These are phyloP conservation scores for Apium graveolens DNA, from an alignment of 129 eudicot genomes.

Conservation along the genomic window DNA sequence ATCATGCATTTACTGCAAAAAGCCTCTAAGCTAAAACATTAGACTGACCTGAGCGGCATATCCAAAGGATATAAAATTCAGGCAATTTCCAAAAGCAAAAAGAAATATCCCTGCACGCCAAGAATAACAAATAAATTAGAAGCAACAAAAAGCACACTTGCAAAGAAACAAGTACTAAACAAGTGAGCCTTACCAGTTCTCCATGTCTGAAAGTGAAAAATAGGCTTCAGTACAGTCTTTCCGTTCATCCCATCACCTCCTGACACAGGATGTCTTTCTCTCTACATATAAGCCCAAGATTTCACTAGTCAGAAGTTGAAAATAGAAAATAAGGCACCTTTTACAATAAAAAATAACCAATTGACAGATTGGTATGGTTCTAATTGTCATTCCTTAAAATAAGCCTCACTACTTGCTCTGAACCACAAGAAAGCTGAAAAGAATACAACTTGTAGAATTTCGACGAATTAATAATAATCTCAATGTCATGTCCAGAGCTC, in stretches of 20 bases:
- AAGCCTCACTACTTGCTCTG: not conserved
- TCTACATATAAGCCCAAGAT: slow-evolving; percentile 41
- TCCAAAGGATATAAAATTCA: slow-evolving; percentile 90
- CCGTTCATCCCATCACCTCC: slow-evolving; percentile 56
- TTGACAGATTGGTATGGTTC: not conserved
- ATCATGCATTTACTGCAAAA: not conserved
- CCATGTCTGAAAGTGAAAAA: slow-evolving; percentile 91
- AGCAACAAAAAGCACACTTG: not conserved
- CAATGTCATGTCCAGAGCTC: not conserved
- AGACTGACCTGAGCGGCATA: slow-evolving; percentile 96
- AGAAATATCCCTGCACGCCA: slow-evolving; percentile 59
- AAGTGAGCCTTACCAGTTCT: slow-evolving; percentile 59
- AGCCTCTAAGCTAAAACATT: not conserved
- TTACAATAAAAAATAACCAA: not conserved
- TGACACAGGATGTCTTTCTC: slow-evolving; percentile 56
- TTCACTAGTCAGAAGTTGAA: slow-evolving; percentile 13
- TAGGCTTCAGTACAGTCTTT: slow-evolving; percentile 61
- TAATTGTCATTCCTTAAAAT: not conserved
- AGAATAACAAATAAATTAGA: not conserved
- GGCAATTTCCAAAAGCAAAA: slow-evolving; percentile 89
- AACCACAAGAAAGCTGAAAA: not conserved
- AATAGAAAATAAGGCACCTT: not conserved
- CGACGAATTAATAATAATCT: not conserved
- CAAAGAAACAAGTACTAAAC: slow-evolving; percentile 9
- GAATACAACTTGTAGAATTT: not conserved